These are phyloP conservation scores for Apiospora arundinis DNA, from an alignment of 2,329 filamentous ascomycete species.

Conservation along the genomic window DNA sequence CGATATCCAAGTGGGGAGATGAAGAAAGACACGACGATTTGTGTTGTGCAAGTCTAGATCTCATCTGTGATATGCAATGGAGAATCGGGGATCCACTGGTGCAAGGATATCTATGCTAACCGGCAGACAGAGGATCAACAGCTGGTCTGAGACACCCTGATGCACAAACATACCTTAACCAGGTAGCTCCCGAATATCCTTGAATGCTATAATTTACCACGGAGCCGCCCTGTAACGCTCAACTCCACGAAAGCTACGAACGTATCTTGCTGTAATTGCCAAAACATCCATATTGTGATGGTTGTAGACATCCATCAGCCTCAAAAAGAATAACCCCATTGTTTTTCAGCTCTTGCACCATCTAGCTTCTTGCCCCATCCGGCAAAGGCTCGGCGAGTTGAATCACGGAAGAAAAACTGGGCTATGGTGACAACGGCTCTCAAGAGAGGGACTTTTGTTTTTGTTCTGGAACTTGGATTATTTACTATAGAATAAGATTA, in stretches of 20 bases:
- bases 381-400: constrained; percentile 23
- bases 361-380: constrained; percentile 18
- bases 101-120: not conserved
- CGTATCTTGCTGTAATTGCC: not conserved
- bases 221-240: not conserved
- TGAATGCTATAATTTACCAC: not conserved
- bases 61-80: constrained; percentile 3
- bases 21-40: not conserved
- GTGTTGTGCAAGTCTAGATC: not conserved
- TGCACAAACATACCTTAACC: not conserved
- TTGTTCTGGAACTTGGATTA: not conserved
- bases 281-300: no score
- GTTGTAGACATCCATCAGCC: not conserved
- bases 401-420: constrained; percentile 9
- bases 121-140: not conserved
- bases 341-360: not conserved
- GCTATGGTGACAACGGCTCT: not conserved
- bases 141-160: constrained; percentile 5
- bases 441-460: not conserved
- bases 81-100: not conserved
- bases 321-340: not conserved
- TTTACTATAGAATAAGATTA: not conserved
- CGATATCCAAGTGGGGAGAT: not conserved
- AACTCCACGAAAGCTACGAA: not conserved
- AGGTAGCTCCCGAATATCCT: not conserved